Evolutionary conservation across 139 green algal species (phyloP), one percentile per base, ranked within the genome.

Genomic region (Tetraselmis striata): DNA sequence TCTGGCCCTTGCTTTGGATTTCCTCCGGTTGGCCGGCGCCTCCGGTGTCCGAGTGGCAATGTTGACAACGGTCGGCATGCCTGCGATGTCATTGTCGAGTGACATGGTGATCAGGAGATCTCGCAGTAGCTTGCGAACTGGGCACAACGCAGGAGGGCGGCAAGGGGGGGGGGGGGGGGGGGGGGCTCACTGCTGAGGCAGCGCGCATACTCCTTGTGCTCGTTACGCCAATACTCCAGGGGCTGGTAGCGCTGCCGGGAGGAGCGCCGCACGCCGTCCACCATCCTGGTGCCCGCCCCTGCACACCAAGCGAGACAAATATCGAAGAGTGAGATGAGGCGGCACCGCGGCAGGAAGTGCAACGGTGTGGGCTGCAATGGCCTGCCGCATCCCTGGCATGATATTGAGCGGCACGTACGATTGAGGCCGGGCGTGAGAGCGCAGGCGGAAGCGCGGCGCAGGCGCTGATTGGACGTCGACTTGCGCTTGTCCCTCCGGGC

Each of bases 181-280:
- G 23, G 1, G 25, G 0, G 31, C 83, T 76, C 28, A 91, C 89
- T 87, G 29, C 80, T 88, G 82, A 86, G 82, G 1, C 81, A 30
- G 23, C 87, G 81, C 2, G 59, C 83, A 28, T 89, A 91, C 1
- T 81, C 80, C 77, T 90, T 90, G 75, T 76, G 76, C 84, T 92
- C 89, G 28, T 88, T 89, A 5, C 89, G 86, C 89, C 89, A 92
- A 80, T 90, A 92, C 79, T 92, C 77, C 83, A 92, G 31, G 1
- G 89, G 89, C 0, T 80, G 76, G 22, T 85, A 76, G 0, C 81
- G 83, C 23, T 45, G 45, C 1, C 89, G 85, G 0, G 84, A 86
- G 83, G 87, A 91, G 27, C 84, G 86, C 29, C 89, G 84, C 29
- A 78, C 32, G 1, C 87, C 87, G 27, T 29, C n/a, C 32, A 76